Base-by-base conservation (phyloP, 371 early-diverging fungal genomes). In the Massospora cicadina region DNA sequence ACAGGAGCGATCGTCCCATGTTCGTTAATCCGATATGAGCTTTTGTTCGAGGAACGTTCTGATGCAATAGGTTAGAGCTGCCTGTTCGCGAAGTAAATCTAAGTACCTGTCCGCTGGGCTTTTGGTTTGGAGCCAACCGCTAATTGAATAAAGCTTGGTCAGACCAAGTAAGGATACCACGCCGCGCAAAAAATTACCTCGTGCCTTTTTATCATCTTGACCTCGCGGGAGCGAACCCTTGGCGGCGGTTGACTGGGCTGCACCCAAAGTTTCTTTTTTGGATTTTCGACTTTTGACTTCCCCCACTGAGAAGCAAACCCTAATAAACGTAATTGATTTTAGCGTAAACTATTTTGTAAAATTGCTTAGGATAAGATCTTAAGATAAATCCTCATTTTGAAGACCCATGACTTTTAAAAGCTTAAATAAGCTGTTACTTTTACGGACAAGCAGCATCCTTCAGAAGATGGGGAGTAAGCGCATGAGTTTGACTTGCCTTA, bases 281-380 rank as follows among this genome's bases (percentile, higher is more conserved):
- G 77, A 73, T 71, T 90, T 90, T 72, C 87, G 87, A 67, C 82
- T 79, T 72, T 88, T 88, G 66, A 91, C 94, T 75, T 91, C 91
- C 86, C 91, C 91, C 94, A 93, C 71, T 89, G 87, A 62, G 74
- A 78, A 23, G 87, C 86, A 70, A 81, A 86, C 65, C 94, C 93
- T 91, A 75, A 63, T n/a, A n/a, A n/a, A n/a, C n/a, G n/a, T n/a
- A n/a, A n/a, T n/a, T n/a, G n/a, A n/a, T n/a, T n/a, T n/a, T n/a
- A n/a, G n/a, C n/a, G n/a, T n/a, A n/a, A n/a, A n/a, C n/a, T n/a
- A n/a, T n/a, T n/a, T n/a, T n/a, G n/a, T n/a, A n/a, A n/a, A n/a
- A n/a, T n/a, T n/a, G n/a, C n/a, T n/a, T n/a, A n/a, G n/a, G n/a
- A n/a, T n/a, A n/a, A n/a, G n/a, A n/a, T n/a, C n/a, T n/a, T n/a